phyloP scores from a whole-genome alignment of 1,284 basidiomycete species.

The Fomitopsis schrenkii region DNA sequence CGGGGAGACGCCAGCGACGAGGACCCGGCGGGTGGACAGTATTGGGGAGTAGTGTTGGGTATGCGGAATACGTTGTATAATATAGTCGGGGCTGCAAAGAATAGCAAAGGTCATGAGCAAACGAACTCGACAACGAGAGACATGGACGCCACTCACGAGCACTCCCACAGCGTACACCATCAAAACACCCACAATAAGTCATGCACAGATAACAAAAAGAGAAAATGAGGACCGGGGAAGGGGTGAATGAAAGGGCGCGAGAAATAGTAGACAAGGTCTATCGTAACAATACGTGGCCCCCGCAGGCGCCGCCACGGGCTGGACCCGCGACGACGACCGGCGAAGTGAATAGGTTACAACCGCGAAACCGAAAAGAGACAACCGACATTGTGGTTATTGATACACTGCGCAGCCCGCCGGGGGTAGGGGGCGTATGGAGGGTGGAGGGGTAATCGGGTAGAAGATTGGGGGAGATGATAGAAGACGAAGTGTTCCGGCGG shows the following conservation, averaged over 20 bases:
- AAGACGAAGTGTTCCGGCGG: slow-evolving; percentile 10
- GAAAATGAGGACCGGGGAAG: not conserved
- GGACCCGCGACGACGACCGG: slow-evolving; percentile 11
- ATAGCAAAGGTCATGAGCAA: not conserved
- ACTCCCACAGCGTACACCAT: slow-evolving; percentile 22
- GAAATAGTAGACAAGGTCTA: slow-evolving; percentile 14
- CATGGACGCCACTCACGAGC: slow-evolving; percentile 16
- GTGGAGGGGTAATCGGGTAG: not conserved
- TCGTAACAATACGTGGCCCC: slow-evolving; percentile 1
- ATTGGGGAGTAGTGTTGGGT: slow-evolving; percentile 13
- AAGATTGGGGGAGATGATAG: slow-evolving; percentile 11
- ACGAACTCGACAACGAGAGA: not conserved
- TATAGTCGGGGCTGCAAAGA: slow-evolving; percentile 12
- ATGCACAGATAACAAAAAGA: slow-evolving; percentile 4
- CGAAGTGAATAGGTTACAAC: slow-evolving; percentile 20
- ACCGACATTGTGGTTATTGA: slow-evolving; percentile 26
- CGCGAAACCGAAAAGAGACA: slow-evolving; percentile 21
- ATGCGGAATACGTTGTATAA: slow-evolving; percentile 15
- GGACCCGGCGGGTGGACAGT: slow-evolving; percentile 1
- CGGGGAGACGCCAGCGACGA: not conserved
- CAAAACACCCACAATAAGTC: slow-evolving; percentile 10
- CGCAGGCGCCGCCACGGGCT: not conserved
- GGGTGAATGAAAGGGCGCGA: not conserved
- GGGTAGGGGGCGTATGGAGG: slow-evolving; percentile 6
- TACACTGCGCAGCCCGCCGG: slow-evolving; percentile 29